Evolutionary conservation across 2,329 filamentous ascomycete species (phyloP).

Genomic region (Neofusicoccum ribis): DNA sequence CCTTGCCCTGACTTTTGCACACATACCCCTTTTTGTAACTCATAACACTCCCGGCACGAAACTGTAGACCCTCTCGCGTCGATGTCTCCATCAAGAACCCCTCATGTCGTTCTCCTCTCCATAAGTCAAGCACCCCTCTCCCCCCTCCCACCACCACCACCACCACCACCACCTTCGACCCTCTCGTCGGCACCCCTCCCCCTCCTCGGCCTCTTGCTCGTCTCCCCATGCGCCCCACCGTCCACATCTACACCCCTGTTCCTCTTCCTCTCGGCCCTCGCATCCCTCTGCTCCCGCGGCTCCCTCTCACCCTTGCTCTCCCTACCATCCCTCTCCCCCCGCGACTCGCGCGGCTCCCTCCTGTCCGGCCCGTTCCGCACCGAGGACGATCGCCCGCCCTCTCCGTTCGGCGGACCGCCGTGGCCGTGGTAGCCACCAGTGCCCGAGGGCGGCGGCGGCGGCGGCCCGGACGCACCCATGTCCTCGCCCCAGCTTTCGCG

Average conservation of each 20-base stretch:
- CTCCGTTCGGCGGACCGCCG: slow-evolving; percentile 1
- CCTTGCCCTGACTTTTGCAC: no score
- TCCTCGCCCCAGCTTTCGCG: neutral
- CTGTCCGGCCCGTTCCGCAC: neutral
- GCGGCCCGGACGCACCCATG: neutral
- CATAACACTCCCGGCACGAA: no score
- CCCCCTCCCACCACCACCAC: no score
- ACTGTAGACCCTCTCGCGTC: no score
- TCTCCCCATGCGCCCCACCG: neutral
- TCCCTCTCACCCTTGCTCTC: slow-evolving; percentile 1
- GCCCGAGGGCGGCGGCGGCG: neutral
- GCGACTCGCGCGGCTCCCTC: slow-evolving; percentile 3
- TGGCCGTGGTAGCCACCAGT: neutral
- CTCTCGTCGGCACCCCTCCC: neutral
- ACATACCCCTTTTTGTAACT: no score
- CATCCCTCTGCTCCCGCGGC: neutral
- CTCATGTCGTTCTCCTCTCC: no score
- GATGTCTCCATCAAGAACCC: no score
- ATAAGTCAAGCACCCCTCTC: no score
- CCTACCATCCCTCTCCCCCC: neutral
- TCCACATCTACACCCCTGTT: neutral
- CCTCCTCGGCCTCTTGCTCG: slow-evolving; percentile 4
- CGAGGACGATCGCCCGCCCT: neutral
- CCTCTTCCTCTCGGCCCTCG: slow-evolving; percentile 9
- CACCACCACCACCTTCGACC: no score